These are phyloP conservation scores for Acacia acuminata DNA, from an alignment of 306 rosid species.

Conservation along the genomic window DNA sequence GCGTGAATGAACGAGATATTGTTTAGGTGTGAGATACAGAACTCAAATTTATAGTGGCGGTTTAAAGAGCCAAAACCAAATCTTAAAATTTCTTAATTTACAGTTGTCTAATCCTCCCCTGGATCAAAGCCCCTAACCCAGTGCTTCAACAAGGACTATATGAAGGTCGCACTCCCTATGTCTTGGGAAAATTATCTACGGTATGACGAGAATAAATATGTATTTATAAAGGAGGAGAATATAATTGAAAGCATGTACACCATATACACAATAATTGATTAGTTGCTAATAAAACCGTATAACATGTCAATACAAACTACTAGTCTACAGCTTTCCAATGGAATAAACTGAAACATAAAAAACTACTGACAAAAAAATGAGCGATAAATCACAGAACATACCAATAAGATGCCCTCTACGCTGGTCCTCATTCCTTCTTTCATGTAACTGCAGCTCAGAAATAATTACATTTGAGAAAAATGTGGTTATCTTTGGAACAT, in stretches of 20 bases:
- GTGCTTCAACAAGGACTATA: not conserved
- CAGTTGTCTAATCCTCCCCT: not conserved
- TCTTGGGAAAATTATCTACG: not conserved
- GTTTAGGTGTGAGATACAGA: not conserved
- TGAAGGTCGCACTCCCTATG: no score
- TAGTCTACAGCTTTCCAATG: not conserved
- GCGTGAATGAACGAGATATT: not conserved
- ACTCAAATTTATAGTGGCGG: not conserved
- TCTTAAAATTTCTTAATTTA: not conserved
- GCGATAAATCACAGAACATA: slow-evolving; percentile 28
- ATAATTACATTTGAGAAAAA: slow-evolving; percentile 1
- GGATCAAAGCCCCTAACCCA: not conserved
- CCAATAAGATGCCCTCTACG: slow-evolving; percentile 95
- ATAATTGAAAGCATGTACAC: not conserved
- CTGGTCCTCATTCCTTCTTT: slow-evolving; percentile 99
- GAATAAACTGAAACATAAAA: not conserved
- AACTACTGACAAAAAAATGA: not conserved
- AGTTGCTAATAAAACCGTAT: not conserved
- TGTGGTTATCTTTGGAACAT: not conserved
- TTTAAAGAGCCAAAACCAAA: not conserved
- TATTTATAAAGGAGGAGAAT: not conserved
- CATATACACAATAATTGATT: not conserved
- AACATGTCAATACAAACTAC: not conserved
- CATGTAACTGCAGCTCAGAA: slow-evolving; percentile 68
- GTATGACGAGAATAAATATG: not conserved